Evolutionary conservation across 805 yeast genomes (phyloP).

Genomic region (Metschnikowia koreensis): DNA sequence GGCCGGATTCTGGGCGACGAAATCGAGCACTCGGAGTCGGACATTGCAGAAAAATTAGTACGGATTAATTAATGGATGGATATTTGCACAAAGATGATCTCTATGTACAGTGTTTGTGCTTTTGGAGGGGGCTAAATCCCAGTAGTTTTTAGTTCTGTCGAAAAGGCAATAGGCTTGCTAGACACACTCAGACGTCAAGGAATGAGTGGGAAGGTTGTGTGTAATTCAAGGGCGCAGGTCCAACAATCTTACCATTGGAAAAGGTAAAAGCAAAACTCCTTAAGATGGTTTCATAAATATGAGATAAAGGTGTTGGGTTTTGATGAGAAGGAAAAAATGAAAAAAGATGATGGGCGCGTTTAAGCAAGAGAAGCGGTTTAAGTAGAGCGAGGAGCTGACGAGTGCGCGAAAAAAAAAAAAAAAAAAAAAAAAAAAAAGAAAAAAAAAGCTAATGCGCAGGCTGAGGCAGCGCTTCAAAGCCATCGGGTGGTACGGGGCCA

Average conservation of each 20-base stretch:
- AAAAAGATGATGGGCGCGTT: not conserved
- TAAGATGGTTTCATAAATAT: constrained; percentile 5
- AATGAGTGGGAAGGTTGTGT: not conserved
- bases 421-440: not conserved
- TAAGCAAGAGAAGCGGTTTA: not conserved
- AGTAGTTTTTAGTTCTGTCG: not conserved
- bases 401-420: not conserved
- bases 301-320: constrained; percentile 1
- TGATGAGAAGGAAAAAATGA: not conserved
- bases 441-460: not conserved
- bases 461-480: not conserved
- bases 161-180: constrained; percentile 1
- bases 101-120: too few relatives aligned
- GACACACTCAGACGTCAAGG: constrained; percentile 2
- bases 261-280: constrained; percentile 2
- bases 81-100: not conserved
- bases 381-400: not conserved
- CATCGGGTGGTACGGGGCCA: not conserved
- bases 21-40: constrained; percentile 39
- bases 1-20: constrained; percentile 24
- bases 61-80: not conserved
- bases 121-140: not conserved
- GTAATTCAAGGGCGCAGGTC: constrained; percentile 6
- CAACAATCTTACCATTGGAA: constrained; percentile 11
- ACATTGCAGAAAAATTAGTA: constrained; percentile 25